Percentiles rank a stretch among this genome's conserved stretches.
phyloP scores from a whole-genome alignment of 257 asterid species.

The Nicotiana noctiflora region DNA sequence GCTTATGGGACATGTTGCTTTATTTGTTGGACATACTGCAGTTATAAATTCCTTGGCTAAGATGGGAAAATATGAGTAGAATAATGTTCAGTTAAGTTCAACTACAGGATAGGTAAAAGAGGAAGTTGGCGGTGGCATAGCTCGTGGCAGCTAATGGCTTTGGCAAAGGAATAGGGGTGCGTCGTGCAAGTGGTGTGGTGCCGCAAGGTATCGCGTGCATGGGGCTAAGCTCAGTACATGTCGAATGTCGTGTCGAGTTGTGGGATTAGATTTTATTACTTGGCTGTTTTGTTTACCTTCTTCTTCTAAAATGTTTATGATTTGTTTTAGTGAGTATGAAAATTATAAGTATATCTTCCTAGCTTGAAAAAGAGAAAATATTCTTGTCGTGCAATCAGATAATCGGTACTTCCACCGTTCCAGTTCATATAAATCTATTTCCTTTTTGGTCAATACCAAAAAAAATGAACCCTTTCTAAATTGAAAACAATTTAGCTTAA shows the following conservation, averaged over 20 bases:
- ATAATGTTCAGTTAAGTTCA: neutral
- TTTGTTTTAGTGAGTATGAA: neutral
- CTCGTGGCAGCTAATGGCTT: too few species aligned
- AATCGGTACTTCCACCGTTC: too few species aligned
- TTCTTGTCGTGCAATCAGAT: neutral
- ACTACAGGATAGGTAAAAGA: too few species aligned
- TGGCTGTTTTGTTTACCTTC: neutral
- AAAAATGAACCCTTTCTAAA: too few species aligned
- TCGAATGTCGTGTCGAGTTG: too few species aligned
- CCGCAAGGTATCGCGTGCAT: too few species aligned
- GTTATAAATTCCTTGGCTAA: neutral
- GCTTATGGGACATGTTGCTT: slow-evolving; percentile 79
- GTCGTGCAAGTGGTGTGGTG: neutral
- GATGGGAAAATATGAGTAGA: neutral
- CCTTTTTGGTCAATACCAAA: too few species aligned
- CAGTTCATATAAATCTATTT: too few species aligned
- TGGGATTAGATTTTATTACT: neutral
- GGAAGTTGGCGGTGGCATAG: neutral
- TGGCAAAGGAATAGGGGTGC: too few species aligned
- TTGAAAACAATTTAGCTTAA: too few species aligned
- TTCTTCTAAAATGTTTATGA: neutral
- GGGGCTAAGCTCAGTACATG: neutral
- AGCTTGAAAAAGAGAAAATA: neutral
- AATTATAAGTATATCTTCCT: neutral
- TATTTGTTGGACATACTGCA: slow-evolving; percentile 92